Evolutionary conservation across 2,329 filamentous ascomycete genomes (phyloP), one percentile per base, ranked within the genome.

Genomic region (Fusarium sp.): DNA sequence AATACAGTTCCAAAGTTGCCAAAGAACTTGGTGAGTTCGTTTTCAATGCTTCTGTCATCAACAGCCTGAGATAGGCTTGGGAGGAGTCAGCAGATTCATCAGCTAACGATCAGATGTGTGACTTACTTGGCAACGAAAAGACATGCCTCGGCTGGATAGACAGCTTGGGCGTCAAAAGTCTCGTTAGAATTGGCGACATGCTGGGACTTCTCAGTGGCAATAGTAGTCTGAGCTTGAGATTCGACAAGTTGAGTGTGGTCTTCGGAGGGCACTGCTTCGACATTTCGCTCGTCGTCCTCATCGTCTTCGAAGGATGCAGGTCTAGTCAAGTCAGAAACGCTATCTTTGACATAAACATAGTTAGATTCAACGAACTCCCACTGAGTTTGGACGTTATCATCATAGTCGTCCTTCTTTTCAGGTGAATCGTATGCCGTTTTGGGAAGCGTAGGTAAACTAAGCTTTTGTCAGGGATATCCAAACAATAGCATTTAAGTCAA

Each of bases 51-150:
- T 11, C 78, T 74, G 67, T 90, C 87, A 12, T 82, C 81, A 57
- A 83, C 79, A 3, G 79, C 75, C 68, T 87, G 83, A 1, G 86
- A 81, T 4, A 91, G 81, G 61, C 88, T 90, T 34, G 7, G 48
- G 45, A 11, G n/a, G 8, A 14, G 45, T 67, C 11, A 71, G 61
- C 32, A 34, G 24, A 22, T 7, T 11, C 7, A 12, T 9, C 18
- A 11, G 5, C 7, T 11, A 9, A 12, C n/a, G 7, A 20, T 8
- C 11, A 18, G 7, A 8, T 5, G 49, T 14, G 25, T 27, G 14
- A 82, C 86, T 81, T 83, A 91, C 89, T 91, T 91, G 32, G 89
- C 89, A 40, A 90, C 88, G 71, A 91, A 91, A 37, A 91, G 83
- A 73, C 89, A 91, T 41, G 86, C 85, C 10, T 83, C 83, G 1